A percentile compares a stretch with the other conserved stretches of the same genome.
Conservation (phyloP, 2,329 filamentous ascomycete species). For the Rhinocladiella mackenziei region DNA sequence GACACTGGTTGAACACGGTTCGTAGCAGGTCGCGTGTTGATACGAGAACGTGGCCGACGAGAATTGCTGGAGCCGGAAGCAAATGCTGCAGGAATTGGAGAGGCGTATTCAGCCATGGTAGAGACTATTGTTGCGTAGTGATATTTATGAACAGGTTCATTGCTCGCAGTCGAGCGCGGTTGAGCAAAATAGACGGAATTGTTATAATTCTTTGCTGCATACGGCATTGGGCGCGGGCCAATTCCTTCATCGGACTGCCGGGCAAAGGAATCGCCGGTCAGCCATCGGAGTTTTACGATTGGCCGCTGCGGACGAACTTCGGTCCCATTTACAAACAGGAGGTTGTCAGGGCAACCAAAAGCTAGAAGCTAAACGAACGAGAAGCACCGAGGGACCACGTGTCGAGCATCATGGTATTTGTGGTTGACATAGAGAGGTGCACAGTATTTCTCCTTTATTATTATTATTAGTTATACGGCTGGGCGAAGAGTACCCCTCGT, state of each 20-base stretch:
- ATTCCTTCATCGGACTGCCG: too few species aligned
- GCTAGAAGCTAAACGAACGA: too few species aligned
- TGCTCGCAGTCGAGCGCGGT: not conserved
- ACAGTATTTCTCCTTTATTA: too few species aligned
- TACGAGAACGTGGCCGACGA: constrained; percentile 36
- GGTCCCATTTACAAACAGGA: not conserved
- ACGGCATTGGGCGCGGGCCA: too few species aligned
- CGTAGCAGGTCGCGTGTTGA: constrained; percentile 26
- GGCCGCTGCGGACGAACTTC: constrained; percentile 7
- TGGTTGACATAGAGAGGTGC: too few species aligned
- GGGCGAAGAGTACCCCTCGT: too few species aligned
- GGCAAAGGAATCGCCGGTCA: too few species aligned
- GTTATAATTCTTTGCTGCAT: too few species aligned
- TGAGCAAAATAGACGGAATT: not conserved
- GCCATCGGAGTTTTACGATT: not conserved
- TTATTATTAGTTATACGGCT: too few species aligned
- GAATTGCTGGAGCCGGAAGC: constrained; percentile 36
- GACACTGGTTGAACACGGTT: constrained; percentile 10
- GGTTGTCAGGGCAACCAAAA: constrained; percentile 13
- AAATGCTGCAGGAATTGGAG: constrained; percentile 38
- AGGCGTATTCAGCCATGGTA: constrained; percentile 33
- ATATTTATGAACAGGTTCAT: constrained; percentile 19
- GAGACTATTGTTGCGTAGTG: constrained; percentile 14
- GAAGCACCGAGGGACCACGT: too few species aligned
- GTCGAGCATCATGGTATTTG: too few species aligned